Evolutionary conservation across 495 filamentous ascomycete species (phyloP), one percentile per base, ranked within the genome.

Genomic region (Xylaria flabelliformis): DNA sequence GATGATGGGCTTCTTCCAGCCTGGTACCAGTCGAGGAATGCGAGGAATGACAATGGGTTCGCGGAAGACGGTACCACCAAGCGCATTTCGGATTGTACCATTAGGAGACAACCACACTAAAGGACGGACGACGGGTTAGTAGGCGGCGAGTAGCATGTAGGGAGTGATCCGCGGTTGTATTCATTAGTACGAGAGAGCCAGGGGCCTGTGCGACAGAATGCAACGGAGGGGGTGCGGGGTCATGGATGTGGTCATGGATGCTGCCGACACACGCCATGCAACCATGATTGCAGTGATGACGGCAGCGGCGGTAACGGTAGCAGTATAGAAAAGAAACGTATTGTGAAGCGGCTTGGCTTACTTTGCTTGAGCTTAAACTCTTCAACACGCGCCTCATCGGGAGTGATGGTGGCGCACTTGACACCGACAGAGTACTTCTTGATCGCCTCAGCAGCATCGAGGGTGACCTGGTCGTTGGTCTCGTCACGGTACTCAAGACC

Each of bases 401-500:
- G 96, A 69, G 96, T 99, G 85, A 99, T 99, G 79, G 96, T 99
- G 69, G 96, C 96, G 83, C 96, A 99, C 88, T 99, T 99, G 83
- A 99, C 94, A 82, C 96, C 96, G 65, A 99, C 96, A 64, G 91
- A 92, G 87, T 98, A 97, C 87, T 97, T 97, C 88, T 97, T 94
- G 85, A 98, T 98, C 36, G 96, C 96, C 84, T 97, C 95, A 55
- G 96, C 96, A 66, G 94, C 91, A 77, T 98, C 95, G 74, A 93
- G 76, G 65, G 96, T 99, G 81, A 99, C 95, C 85, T 97, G 86
- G 82, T 99, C 96, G 78, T 97, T 90, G 79, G 96, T 99, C 87
- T 97, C 81, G 80, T 99, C 95, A 80, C 96, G 93, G 87, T 97
- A 97, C 81, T 93, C 91, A 44, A 99, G 90, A 72, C 96, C 96